Base-by-base conservation (phyloP, 345 rosid species). In the Eucalyptus urophylla region DNA sequence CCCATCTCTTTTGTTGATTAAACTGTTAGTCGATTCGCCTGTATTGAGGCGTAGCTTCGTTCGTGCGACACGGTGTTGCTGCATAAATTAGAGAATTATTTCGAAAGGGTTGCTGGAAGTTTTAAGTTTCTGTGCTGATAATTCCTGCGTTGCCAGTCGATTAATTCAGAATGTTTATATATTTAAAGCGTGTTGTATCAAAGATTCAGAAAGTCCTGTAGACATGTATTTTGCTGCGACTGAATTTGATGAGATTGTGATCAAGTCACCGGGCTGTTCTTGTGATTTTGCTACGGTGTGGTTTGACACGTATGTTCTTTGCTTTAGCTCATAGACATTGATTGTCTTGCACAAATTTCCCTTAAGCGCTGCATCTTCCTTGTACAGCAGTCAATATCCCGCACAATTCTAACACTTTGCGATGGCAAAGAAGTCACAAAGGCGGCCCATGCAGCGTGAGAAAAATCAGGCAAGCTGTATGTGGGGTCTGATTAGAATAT, bases 401-500 rank as follows among this genome's bases (percentile, higher is more conserved):
- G 8, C 3, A 11, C 45, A 72, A 72, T 37, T 37, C 83, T 72
- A 37, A 72, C 83, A 37, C 11, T 6, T 72, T 72, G 45, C 1
- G 3, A 72, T 72, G 83, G 83, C 45, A 37, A 37, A 72, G 83
- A 72, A 72, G 83, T 89, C 92, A 14, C 91, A 87, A 54, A 91
- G 87, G 53, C 87, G 81, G 25, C 83, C 49, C 9, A 80, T 80
- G 17, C 91, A 89, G 89, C 86, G 43, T 80, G 92, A 89, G 86
- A 90, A 92, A 86, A 89, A 60, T 69, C 91, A 89, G 33, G 51
- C 93, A 11, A 91, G 92, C 43, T 91, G 91, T 81, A 90, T 93
- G 92, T 87, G 94, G 94, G 90, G 92, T 80, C 49, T 93, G 49
- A 90, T 93, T 19, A 93, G 90, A 29, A 90, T 91, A 86, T 89